Base-by-base conservation (phyloP, 2,329 filamentous ascomycete genomes). In the Fusarium sp. region DNA sequence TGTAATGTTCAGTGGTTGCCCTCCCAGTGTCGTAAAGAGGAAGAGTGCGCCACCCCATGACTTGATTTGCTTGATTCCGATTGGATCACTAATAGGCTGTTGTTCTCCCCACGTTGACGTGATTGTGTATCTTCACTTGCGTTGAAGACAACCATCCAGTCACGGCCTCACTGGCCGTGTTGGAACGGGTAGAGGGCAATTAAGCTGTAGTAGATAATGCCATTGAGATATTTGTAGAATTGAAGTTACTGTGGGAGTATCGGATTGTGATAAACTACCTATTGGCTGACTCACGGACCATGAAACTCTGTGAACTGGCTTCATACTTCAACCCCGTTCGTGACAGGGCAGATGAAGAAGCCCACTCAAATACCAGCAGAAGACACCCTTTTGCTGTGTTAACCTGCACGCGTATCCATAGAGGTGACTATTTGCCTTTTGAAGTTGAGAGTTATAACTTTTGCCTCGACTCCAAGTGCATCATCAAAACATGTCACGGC, bases 61-160 rank as follows among this genome's bases (percentile, higher is more conserved):
- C 39, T 11, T n/a, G 9, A 15, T 49, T 55, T 25, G 15, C 18
- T 9, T n/a, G 29, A 39, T 52, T 58, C 64, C 55, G 64, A 55
- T 70, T 65, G 69, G 69, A 18, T 31, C 42, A 46, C 22, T n/a
- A 31, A 46, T 17, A 13, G 31, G 33, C 27, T 57, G 52, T 18
- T 39, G 20, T 29, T 69, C 35, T 61, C 55, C 41, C 52, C 42
- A 64, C 31, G 25, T 15, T 47, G 47, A 65, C 47, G 46, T 72
- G 65, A 58, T 25, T 64, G 50, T 57, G 44, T 62, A 41, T 56
- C 46, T 72, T 47, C 27, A 27, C 59, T 35, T 53, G 35, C 33
- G 35, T 47, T 36, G 22, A 71, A 36, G 31, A 17, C 42, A 25
- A 33, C 29, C 52, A 39, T 42, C 47, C 49, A 18, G 38, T 38